Conservation (phyloP, 2,329 filamentous ascomycete species). For the Paraphaeosphaeria sporulosa region DNA sequence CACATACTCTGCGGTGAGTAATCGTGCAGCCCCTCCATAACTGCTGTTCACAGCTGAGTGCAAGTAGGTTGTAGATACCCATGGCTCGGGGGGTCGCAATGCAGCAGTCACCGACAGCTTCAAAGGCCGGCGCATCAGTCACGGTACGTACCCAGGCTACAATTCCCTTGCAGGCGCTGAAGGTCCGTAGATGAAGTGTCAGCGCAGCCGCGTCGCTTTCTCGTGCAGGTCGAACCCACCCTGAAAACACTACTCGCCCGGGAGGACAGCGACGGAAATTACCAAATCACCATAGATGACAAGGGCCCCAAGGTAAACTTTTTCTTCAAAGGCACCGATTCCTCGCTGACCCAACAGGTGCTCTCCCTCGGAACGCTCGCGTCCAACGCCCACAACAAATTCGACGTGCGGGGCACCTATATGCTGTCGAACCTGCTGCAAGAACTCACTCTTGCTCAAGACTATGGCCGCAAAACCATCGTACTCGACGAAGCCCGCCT, state of each 20-base stretch:
- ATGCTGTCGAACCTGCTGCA: constrained; percentile 97
- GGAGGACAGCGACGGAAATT: constrained; percentile 93
- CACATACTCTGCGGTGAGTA: constrained; percentile 64
- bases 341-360: constrained; percentile 61
- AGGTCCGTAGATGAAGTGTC: constrained; percentile 72
- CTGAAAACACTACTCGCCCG: constrained; percentile 79
- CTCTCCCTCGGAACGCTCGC: constrained; percentile 83
- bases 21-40: not conserved
- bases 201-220: constrained; percentile 76
- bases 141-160: constrained; percentile 37
- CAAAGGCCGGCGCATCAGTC: constrained; percentile 46
- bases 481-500: constrained; percentile 89
- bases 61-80: constrained; percentile 36
- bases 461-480: constrained; percentile 87
- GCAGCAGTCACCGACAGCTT: constrained; percentile 33
- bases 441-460: constrained; percentile 90
- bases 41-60: constrained; percentile 20
- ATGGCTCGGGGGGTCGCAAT: constrained; percentile 36
- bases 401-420: constrained; percentile 94
- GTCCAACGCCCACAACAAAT: constrained; percentile 84
- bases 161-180: constrained; percentile 19
- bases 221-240: constrained; percentile 86
- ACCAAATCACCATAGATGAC: constrained; percentile 98
- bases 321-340: constrained; percentile 10
- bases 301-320: constrained; percentile 80